phyloP scores from a whole-genome alignment of 768 basidiomycete genomes.

The Suillus weaverae region DNA sequence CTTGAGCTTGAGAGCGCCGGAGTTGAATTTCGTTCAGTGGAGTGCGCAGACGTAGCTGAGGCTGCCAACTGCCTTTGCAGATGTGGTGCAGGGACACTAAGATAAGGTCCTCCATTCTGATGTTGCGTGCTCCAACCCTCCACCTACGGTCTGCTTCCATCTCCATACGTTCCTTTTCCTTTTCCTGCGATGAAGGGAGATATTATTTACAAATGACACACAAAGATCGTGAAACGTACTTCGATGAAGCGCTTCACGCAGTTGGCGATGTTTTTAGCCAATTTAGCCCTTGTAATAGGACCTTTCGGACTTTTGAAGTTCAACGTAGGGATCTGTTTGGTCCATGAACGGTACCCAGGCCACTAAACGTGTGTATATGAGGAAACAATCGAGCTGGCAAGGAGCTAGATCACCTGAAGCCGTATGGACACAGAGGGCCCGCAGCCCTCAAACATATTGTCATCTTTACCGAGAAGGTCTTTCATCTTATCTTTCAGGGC shows the following conservation, averaged over 20 bases:
- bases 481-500: slow-evolving; percentile 61
- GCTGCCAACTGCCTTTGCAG: slow-evolving; percentile 81
- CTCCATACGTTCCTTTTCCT: slow-evolving; percentile 53
- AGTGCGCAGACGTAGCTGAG: slow-evolving; percentile 58
- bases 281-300: slow-evolving; percentile 72
- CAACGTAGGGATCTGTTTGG: slow-evolving; percentile 77
- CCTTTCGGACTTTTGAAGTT: slow-evolving; percentile 79
- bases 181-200: slow-evolving; percentile 39
- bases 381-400: not conserved
- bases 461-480: slow-evolving; percentile 56
- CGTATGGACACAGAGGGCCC: slow-evolving; percentile 82
- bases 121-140: slow-evolving; percentile 56
- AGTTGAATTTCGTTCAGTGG: not conserved
- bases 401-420: slow-evolving; percentile 53
- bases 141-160: slow-evolving; percentile 62
- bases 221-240: slow-evolving; percentile 34
- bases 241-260: slow-evolving; percentile 68
- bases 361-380: slow-evolving; percentile 46
- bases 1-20: not conserved
- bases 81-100: slow-evolving; percentile 82
- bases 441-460: slow-evolving; percentile 66
- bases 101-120: slow-evolving; percentile 65
- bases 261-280: slow-evolving; percentile 79
- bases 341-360: slow-evolving; percentile 80
- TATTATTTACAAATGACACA: slow-evolving; percentile 12